phyloP scores from a whole-genome alignment of 306 rosid genomes.

The Styphnolobium japonicum region DNA sequence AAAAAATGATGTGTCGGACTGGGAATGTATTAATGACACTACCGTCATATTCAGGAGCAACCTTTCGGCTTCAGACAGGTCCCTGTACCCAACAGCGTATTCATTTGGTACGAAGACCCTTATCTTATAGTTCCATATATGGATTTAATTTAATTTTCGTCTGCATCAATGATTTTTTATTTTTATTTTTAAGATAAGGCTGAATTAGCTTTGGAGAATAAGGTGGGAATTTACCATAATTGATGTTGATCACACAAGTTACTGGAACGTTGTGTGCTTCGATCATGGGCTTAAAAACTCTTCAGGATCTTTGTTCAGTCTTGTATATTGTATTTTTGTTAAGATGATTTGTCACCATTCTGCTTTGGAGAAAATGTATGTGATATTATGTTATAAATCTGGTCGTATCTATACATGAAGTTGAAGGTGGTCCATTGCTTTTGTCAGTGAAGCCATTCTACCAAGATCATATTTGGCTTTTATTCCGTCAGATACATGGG shows the following conservation, averaged over 20 bases:
- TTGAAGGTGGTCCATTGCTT: background rate
- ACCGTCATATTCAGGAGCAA: constrained; percentile 75
- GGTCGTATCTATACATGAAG: background rate
- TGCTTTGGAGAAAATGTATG: constrained; percentile 6
- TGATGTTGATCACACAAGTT: background rate
- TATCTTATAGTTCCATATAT: background rate
- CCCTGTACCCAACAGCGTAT: constrained; percentile 82
- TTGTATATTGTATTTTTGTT: background rate
- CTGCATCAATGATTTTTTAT: background rate
- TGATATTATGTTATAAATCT: background rate
- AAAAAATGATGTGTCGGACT: constrained; percentile 76
- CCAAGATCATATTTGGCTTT: background rate
- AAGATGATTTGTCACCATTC: background rate
- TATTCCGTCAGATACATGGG: constrained; percentile 5
- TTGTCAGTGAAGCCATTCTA: constrained; percentile 19
- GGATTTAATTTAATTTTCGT: background rate
- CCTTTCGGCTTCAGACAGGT: constrained; percentile 83
- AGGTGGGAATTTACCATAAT: background rate
- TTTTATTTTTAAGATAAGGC: background rate
- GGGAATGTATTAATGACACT: constrained; percentile 86
- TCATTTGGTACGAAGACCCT: constrained; percentile 70
- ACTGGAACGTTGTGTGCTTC: constrained; percentile 19
- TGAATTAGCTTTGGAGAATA: constrained; percentile 12
- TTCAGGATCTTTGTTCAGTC: background rate
- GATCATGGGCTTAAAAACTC: background rate